Percentiles rank a stretch among this genome's conserved stretches.
Conservation (phyloP, 305 asterid genomes). For the Andrographis paniculata region DNA sequence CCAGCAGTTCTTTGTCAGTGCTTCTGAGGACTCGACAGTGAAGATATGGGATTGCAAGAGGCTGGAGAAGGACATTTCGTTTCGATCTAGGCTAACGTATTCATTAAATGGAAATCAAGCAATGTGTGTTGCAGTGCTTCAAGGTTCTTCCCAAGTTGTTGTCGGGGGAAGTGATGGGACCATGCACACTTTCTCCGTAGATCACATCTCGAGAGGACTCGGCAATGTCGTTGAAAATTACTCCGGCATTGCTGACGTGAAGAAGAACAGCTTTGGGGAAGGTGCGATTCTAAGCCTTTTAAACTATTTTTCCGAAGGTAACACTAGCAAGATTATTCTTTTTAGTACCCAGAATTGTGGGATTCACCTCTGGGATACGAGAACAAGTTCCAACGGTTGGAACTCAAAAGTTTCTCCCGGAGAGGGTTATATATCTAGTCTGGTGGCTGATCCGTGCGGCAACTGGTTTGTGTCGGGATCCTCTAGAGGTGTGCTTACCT, state of each 20-base stretch:
- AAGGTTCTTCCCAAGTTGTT: conserved; percentile 76
- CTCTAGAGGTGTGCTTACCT: conserved; percentile 91
- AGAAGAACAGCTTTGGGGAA: conserved; percentile 57
- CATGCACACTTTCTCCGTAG: conserved; percentile 87
- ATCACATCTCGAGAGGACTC: conserved; percentile 83
- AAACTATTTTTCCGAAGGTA: conserved; percentile 75
- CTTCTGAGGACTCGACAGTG: conserved; percentile 95
- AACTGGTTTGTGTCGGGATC: conserved; percentile 99
- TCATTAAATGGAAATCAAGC: conserved; percentile 86
- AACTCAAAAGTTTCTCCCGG: conserved; percentile 70
- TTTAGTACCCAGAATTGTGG: conserved; percentile 90
- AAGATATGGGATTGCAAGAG: conserved; percentile 98
- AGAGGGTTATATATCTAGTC: conserved; percentile 81
- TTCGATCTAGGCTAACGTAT: conserved; percentile 89
- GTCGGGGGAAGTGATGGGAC: conserved; percentile 94
- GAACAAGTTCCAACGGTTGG: conserved; percentile 73
- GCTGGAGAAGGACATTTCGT: conserved; percentile 97
- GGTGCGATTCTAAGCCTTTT: conserved; percentile 83
- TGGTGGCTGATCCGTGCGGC: conserved; percentile 93
- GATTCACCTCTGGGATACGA: conserved; percentile 86
- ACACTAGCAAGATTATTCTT: conserved; percentile 58
- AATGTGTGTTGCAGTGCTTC: conserved; percentile 77
- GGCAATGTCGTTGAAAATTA: conserved; percentile 93
- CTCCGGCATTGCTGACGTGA: conserved; percentile 87
- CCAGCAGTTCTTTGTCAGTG: conserved; percentile 91